phyloP scores from a whole-genome alignment of 352 stramenopile genomes.

The Ophiocytium majus region DNA sequence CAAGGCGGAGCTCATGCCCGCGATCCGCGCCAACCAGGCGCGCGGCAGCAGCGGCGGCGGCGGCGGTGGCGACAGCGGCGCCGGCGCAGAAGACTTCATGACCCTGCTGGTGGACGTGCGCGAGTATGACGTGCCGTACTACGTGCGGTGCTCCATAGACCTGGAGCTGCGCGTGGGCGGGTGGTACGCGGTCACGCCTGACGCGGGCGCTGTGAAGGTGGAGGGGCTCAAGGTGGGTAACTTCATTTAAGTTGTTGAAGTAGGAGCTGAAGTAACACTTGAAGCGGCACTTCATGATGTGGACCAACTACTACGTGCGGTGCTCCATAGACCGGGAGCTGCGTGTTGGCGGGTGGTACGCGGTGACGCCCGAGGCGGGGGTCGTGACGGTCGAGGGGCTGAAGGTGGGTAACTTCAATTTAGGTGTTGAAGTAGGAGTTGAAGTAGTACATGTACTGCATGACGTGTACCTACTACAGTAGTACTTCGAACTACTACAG shows the following conservation, averaged over 20 bases:
- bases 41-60: conserved; percentile 10
- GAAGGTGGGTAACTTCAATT: conserved; percentile 43
- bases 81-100: conserved; percentile 53
- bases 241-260: background rate
- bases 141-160: conserved; percentile 70
- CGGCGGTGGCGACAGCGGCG: conserved; percentile 30
- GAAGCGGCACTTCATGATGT: conserved; percentile 1
- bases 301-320: conserved; percentile 77
- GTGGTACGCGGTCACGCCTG: conserved; percentile 90
- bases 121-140: conserved; percentile 98
- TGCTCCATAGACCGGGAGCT: conserved; percentile 49
- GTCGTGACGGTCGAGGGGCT: conserved; percentile 58
- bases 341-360: conserved; percentile 94
- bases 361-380: conserved; percentile 70
- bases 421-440: conserved; percentile 4
- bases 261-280: background rate
- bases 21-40: conserved; percentile 27
- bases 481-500: too few species aligned
- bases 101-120: conserved; percentile 77
- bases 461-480: too few species aligned
- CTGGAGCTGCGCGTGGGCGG: conserved; percentile 76
- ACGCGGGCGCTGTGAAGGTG: conserved; percentile 46
- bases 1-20: conserved; percentile 60
- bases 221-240: conserved; percentile 56
- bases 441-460: background rate